Conservation (phyloP, 2,329 filamentous ascomycete species). For the Clarireedia hainanense region DNA sequence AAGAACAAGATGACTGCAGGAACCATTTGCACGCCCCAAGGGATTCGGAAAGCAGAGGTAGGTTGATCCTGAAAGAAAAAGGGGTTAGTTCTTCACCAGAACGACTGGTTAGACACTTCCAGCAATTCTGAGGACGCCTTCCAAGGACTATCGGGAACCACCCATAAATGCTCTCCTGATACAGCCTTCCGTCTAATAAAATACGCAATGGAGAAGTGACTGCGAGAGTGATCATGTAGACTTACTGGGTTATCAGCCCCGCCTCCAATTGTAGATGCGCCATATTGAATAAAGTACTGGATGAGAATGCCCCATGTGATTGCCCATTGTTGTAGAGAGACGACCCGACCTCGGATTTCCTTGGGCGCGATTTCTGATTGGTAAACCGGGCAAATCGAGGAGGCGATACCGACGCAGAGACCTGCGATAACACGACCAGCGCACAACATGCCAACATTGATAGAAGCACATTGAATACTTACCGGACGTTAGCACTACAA, state of each 20-base stretch:
- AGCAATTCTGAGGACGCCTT: too few relatives aligned
- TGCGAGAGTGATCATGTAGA: neutral
- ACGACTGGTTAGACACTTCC: neutral
- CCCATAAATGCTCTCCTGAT: too few relatives aligned
- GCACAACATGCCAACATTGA: constrained; percentile 62
- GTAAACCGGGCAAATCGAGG: constrained; percentile 60
- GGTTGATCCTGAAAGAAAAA: constrained; percentile 33
- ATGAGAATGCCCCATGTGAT: constrained; percentile 65
- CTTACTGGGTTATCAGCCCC: constrained; percentile 37
- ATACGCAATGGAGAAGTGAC: too few relatives aligned
- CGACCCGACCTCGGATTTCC: constrained; percentile 49
- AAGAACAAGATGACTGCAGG: constrained; percentile 46
- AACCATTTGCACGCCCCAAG: constrained; percentile 53
- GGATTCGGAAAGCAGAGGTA: constrained; percentile 48
- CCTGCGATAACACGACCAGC: constrained; percentile 65
- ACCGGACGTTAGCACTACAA: constrained; percentile 15
- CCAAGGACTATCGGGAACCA: too few relatives aligned
- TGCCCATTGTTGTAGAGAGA: constrained; percentile 61
- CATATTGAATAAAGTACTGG: constrained; percentile 61
- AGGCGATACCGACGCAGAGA: constrained; percentile 64
- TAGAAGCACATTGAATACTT: constrained; percentile 51
- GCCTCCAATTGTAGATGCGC: constrained; percentile 46
- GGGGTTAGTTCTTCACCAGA: neutral
- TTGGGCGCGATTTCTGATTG: constrained; percentile 57
- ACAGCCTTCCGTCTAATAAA: too few relatives aligned